Conservation (phyloP, 768 basidiomycete genomes). For the Lentinula guzmanii region DNA sequence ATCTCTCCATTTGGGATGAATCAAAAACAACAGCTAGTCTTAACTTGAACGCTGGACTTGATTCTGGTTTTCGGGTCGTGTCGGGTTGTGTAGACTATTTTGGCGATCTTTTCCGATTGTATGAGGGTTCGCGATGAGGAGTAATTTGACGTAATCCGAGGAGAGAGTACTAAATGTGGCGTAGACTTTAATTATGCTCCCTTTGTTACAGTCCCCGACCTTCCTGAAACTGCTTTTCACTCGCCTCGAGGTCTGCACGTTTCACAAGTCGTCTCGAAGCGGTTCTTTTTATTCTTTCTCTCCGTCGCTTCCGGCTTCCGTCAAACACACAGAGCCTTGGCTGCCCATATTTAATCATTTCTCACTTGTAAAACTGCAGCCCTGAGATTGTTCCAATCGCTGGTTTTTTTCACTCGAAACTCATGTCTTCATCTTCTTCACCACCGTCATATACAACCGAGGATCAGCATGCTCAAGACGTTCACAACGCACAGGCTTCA, state of each 20-base stretch:
- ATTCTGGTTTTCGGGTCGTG: too few species aligned
- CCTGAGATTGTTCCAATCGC: background rate
- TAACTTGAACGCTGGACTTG: too few species aligned
- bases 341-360: constrained; percentile 1
- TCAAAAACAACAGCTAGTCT: background rate
- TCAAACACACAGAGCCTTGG: background rate
- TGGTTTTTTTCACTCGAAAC: background rate
- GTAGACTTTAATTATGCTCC: background rate
- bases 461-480: background rate
- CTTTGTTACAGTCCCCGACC: background rate
- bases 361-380: background rate
- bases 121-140: background rate
- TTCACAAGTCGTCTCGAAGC: background rate
- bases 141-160: constrained; percentile 3
- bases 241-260: constrained; percentile 5
- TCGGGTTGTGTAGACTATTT: too few species aligned
- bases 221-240: constrained; percentile 2
- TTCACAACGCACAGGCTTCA: background rate
- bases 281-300: background rate
- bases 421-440: constrained; percentile 7
- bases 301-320: constrained; percentile 2
- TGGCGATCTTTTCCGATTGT: background rate
- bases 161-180: constrained; percentile 1
- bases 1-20: background rate
- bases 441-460: constrained; percentile 3